Conservation (phyloP, 345 rosid genomes). For the Populus deltoides region DNA sequence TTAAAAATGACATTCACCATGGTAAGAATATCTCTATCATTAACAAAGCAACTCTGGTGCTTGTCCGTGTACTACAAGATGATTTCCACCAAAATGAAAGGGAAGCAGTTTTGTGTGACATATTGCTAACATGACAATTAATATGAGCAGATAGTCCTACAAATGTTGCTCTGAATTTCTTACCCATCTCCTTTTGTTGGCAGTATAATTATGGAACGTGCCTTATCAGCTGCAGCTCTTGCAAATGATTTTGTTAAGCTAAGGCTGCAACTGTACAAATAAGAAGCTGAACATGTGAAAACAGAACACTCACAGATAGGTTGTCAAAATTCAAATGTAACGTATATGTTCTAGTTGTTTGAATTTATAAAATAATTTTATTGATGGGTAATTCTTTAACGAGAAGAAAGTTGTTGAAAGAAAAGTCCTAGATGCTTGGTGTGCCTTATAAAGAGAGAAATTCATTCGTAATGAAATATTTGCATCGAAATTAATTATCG, state of each 20-base stretch:
- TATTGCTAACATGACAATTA: background rate
- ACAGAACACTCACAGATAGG: background rate
- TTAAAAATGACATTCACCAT: background rate
- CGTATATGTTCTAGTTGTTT: conserved; percentile 5
- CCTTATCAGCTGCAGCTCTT: conserved; percentile 81
- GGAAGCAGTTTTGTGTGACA: background rate
- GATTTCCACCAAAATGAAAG: background rate
- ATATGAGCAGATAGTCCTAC: background rate
- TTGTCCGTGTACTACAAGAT: background rate
- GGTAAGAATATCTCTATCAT: background rate
- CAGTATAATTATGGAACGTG: conserved; percentile 85
- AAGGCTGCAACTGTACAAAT: conserved; percentile 81
- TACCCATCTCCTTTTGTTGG: conserved; percentile 84
- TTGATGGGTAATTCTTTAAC: background rate
- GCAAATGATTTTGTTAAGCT: conserved; percentile 85
- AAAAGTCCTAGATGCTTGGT: background rate
- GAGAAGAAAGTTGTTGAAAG: background rate
- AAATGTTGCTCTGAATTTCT: conserved; percentile 22
- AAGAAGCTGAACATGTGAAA: conserved; percentile 20
- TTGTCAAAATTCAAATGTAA: background rate
- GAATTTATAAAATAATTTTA: conserved; percentile 1
- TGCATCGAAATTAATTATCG: background rate
- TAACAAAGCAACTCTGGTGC: background rate
- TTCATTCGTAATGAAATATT: background rate
- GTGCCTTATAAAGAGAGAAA: conserved; percentile 1